Conservation (phyloP, 805 yeast species). For the Lachancea meyersii region DNA sequence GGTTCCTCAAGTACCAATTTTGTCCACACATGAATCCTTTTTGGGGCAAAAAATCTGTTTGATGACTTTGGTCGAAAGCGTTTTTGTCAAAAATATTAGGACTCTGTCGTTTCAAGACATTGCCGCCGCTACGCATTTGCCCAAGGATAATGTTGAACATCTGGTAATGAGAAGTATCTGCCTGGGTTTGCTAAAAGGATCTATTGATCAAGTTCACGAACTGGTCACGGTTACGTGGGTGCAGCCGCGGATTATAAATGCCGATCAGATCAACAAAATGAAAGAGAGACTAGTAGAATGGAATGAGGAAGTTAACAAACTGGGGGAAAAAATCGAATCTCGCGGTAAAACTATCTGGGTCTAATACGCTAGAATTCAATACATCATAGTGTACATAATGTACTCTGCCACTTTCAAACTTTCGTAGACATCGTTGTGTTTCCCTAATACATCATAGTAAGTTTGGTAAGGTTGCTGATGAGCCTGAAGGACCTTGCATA, state of each 20-base stretch:
- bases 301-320: conserved; percentile 65
- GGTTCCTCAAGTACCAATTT: conserved; percentile 47
- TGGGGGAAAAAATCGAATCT: conserved; percentile 54
- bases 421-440: conserved; percentile 59
- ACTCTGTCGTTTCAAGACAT: conserved; percentile 68
- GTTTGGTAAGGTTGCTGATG: conserved; percentile 15
- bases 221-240: conserved; percentile 84
- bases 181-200: conserved; percentile 77
- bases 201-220: conserved; percentile 79
- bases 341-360: conserved; percentile 66
- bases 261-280: conserved; percentile 72
- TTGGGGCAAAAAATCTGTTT: conserved; percentile 86
- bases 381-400: conserved; percentile 14
- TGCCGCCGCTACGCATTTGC: conserved; percentile 59
- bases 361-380: conserved; percentile 13
- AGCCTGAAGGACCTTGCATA: conserved; percentile 33
- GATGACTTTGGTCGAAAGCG: conserved; percentile 83
- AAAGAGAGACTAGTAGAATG: conserved; percentile 66
- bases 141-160: conserved; percentile 69
- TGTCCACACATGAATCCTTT: conserved; percentile 55
- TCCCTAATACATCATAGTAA: conserved; percentile 43
- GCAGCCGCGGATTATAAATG: conserved; percentile 89
- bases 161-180: conserved; percentile 87
- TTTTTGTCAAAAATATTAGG: conserved; percentile 74
- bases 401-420: conserved; percentile 36